Conservation (phyloP, 305 asterid species). For the Solanum hybrid region DNA sequence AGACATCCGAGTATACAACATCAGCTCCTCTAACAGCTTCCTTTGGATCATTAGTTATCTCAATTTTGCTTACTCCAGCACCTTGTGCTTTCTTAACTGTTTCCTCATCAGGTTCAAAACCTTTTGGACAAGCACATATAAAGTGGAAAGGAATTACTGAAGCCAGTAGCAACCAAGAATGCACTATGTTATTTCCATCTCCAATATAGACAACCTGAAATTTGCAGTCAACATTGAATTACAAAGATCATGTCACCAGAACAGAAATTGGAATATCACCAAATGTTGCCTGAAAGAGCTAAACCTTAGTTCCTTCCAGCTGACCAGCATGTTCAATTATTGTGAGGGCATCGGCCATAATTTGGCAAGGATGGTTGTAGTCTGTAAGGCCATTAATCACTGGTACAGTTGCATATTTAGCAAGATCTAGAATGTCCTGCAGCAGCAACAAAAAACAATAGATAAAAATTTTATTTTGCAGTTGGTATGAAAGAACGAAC, state of each 20-base stretch:
- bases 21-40: conserved; percentile 94
- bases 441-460: conserved; percentile 7
- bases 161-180: conserved; percentile 85
- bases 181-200: conserved; percentile 96
- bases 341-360: conserved; percentile 97
- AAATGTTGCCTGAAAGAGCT: neutral
- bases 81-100: conserved; percentile 54
- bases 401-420: conserved; percentile 70
- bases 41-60: conserved; percentile 68
- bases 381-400: conserved; percentile 93
- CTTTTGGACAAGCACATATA: conserved; percentile 83
- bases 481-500: neutral
- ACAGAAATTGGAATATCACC: neutral
- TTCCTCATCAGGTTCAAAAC: conserved; percentile 76
- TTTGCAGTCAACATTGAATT: neutral
- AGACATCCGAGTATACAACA: conserved; percentile 89
- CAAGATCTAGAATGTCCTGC: conserved; percentile 91
- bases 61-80: conserved; percentile 80
- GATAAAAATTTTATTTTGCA: neutral
- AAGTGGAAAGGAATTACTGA: conserved; percentile 84
- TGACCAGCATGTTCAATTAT: conserved; percentile 79
- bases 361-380: conserved; percentile 92
- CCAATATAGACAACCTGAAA: conserved; percentile 91
- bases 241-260: neutral
- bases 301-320: conserved; percentile 84